These are phyloP conservation scores for Pedinophyceae sp. DNA, from an alignment of 139 green algal genomes.

Conservation along the genomic window DNA sequence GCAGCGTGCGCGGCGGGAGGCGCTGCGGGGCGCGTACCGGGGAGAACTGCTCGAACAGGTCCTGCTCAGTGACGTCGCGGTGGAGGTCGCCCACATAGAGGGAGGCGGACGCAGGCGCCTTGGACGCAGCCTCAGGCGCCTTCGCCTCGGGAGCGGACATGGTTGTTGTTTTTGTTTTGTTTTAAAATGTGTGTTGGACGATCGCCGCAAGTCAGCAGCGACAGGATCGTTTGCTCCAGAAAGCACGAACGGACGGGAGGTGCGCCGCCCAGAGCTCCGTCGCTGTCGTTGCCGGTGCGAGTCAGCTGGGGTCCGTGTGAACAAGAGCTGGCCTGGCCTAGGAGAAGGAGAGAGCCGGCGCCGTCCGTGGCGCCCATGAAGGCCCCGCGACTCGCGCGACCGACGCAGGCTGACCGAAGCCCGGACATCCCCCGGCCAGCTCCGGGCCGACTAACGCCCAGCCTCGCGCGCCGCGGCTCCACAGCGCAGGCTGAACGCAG, in stretches of 20 bases:
- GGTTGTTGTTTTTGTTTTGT: too few relatives aligned
- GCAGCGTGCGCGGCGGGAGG: background rate
- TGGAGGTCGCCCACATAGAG: slow-evolving; percentile 91
- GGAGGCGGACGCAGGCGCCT: slow-evolving; percentile 12
- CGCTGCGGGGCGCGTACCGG: slow-evolving; percentile 26
- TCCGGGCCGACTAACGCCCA: too few relatives aligned
- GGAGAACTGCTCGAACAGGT: slow-evolving; percentile 82
- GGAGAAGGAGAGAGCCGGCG: background rate
- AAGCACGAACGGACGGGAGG: too few relatives aligned
- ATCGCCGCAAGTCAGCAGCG: background rate
- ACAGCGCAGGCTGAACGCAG: too few relatives aligned
- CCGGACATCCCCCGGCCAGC: too few relatives aligned
- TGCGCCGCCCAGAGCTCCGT: too few relatives aligned
- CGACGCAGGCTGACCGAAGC: too few relatives aligned
- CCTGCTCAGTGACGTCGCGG: slow-evolving; percentile 64
- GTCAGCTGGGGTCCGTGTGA: background rate
- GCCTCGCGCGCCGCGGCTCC: too few relatives aligned
- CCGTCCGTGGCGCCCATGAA: background rate
- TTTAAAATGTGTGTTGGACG: too few relatives aligned
- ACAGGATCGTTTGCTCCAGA: background rate
- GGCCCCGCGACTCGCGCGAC: background rate
- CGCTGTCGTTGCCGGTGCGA: background rate
- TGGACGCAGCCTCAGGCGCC: background rate
- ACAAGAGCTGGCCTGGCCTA: background rate
- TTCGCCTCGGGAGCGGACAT: background rate